Percentiles rank a stretch among this genome's conserved stretches.
phyloP scores from a whole-genome alignment of 2,329 filamentous ascomycete species.

The Aspergillus transmontanensis region DNA sequence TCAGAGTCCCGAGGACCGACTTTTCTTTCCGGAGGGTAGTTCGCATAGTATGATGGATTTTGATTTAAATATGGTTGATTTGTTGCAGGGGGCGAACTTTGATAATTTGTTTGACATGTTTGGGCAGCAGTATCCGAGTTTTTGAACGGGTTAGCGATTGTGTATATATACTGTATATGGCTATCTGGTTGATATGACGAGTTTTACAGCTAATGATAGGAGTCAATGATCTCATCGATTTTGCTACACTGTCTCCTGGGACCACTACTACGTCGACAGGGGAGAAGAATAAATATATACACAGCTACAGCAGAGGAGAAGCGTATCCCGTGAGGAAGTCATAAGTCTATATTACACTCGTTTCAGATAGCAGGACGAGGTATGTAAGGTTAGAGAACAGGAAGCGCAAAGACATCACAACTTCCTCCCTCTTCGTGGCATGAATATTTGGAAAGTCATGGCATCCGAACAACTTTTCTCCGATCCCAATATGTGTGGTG shows the following conservation, averaged over 20 bases:
- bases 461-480: constrained; percentile 28
- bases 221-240: background rate
- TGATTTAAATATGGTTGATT: constrained; percentile 36
- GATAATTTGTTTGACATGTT: constrained; percentile 36
- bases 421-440: constrained; percentile 27
- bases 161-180: background rate
- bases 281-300: background rate
- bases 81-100: constrained; percentile 36
- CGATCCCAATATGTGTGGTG: constrained; percentile 17
- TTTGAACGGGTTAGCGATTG: constrained; percentile 14
- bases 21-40: background rate
- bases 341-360: constrained; percentile 36
- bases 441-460: constrained; percentile 21
- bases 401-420: constrained; percentile 28
- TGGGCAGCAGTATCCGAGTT: constrained; percentile 35
- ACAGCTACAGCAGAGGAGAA: background rate
- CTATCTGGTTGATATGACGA: background rate
- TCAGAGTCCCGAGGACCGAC: background rate
- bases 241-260: background rate
- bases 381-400: constrained; percentile 19
- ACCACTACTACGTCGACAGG: background rate
- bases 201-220: background rate
- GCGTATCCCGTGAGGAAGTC: constrained; percentile 27
- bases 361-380: constrained; percentile 24
- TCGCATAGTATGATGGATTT: constrained; percentile 20